A percentile compares a stretch with the other conserved stretches of the same genome.
These are phyloP conservation scores for Neocatenulostroma microsporum DNA, from an alignment of 2,329 filamentous ascomycete genomes.

Conservation along the genomic window DNA sequence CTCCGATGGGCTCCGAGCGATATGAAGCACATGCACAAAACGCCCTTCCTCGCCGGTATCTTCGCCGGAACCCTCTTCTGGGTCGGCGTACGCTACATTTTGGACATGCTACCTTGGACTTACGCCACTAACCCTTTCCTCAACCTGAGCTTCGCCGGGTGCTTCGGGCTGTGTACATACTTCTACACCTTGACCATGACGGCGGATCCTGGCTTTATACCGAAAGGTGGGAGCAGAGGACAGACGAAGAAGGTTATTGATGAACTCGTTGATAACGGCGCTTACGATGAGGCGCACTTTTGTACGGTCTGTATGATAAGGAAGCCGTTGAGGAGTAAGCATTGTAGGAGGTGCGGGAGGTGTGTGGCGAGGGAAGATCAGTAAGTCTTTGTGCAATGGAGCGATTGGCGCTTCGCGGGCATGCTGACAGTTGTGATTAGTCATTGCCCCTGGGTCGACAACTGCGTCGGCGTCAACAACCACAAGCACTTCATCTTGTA, in stretches of 20 bases:
- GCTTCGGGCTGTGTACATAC: constrained; percentile 62
- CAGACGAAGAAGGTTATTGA: constrained; percentile 86
- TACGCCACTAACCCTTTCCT: constrained; percentile 60
- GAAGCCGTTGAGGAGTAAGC: constrained; percentile 87
- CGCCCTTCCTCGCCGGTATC: constrained; percentile 87
- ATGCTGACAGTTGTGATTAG: constrained; percentile 41
- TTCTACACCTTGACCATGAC: constrained; percentile 85
- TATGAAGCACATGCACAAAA: constrained; percentile 84
- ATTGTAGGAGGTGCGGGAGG: constrained; percentile 82
- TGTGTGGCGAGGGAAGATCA: constrained; percentile 97
- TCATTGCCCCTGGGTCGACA: constrained; percentile 97
- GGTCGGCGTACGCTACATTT: constrained; percentile 67
- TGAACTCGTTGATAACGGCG: constrained; percentile 74
- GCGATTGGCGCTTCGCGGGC: no score
- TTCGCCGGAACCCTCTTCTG: constrained; percentile 83
- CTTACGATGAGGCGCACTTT: constrained; percentile 90
- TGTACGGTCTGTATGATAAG: constrained; percentile 93
- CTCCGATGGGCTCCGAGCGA: constrained; percentile 76
- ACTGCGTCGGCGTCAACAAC: constrained; percentile 93
- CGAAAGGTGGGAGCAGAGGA: constrained; percentile 79
- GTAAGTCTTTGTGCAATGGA: no score
- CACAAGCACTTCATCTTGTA: constrained; percentile 94
- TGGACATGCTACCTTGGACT: constrained; percentile 67
- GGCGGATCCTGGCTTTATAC: constrained; percentile 85
- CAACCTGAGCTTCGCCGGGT: constrained; percentile 65